Base-by-base conservation (phyloP, 306 rosid species). In the Corylus avellana region DNA sequence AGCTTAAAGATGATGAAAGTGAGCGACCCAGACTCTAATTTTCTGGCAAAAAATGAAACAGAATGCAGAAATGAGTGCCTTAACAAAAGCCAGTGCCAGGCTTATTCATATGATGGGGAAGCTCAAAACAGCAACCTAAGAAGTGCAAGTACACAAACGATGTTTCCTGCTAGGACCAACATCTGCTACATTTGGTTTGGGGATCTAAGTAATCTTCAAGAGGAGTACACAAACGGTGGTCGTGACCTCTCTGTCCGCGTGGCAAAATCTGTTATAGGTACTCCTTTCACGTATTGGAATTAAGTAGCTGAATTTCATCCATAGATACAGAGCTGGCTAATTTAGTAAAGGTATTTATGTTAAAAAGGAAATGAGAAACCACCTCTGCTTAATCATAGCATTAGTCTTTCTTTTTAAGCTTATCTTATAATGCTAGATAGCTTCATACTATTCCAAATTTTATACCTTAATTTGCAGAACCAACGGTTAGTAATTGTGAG, bases 201-300 rank as follows among this genome's bases (percentile, higher is more conserved):
- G 3, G 35, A 39, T 16, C 76, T 81, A 35, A 18, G 22, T 4
- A 80, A 70, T 58, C 80, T 88, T 37, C 42, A 48, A 81, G 85
- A 86, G 68, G 74, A 72, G 12, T 55, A 72, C 32, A 20, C 11
- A 0, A 4, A 1, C 7, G 0, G 0, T 0, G 80, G 78, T 12
- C 16, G 0, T 0, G 0, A 54, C 22, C 63, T 90, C 67, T 81
- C 37, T 25, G 67, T 78, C 48, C 85, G 78, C 0, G 76, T 88
- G 5, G 17, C 14, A 0, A 42, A 1, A 1, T 76, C 79, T 8
- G 89, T 85, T 47, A 55, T 81, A 77, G 89, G 91, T 90, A 85
- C 12, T 32, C 29, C 8, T 80, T 29, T 4, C n/a, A n/a, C 42
- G 2, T 35, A 18, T 18, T 78, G 49, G 58, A 29, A 12, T 37